Evolutionary conservation across 768 basidiomycete genomes (phyloP), one percentile per base, ranked within the genome.

Genomic region (Collybia mongolica): DNA sequence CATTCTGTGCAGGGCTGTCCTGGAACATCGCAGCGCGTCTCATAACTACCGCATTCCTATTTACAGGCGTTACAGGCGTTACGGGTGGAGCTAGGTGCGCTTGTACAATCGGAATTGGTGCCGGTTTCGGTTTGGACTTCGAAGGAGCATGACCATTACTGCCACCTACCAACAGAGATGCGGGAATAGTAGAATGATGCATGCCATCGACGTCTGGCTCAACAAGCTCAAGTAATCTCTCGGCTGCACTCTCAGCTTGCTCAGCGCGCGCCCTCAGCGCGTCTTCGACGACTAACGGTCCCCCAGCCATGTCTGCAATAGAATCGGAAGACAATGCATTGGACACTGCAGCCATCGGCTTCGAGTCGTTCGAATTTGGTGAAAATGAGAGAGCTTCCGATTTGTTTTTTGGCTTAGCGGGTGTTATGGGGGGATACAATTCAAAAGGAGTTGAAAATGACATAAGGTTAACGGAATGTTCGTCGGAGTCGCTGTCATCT

Each of bases 241-340:
- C 87, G 0, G 95, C 95, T 6, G 93, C 90, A 62, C 91, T 93
- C 64, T 94, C 91, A 0, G 95, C 95, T 63, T 97, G 95, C 58
- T 90, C 90, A 1, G 95, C 94, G 46, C 90, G 82, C 2, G 90
- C 90, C 39, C 86, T 80, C 57, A 96, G 66, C 24, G 86, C 92
- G 62, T 96, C 94, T 60, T 95, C 93, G 3, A 94, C 79, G 11
- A 83, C 73, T 56, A 77, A 64, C 55, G 74, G 72, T 55, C 78
- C 70, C 48, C 62, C 53, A 17, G 52, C 51, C 44, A 63, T 64
- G 47, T 69, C 71, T 15, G 68, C 62, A 29, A 73, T 54, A 2
- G 83, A 81, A 20, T 79, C 80, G 0, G 80, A 78, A 2, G 86
- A 87, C 35, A 85, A 65, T 2, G 84, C 73, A 62, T 84, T 85